Conservation (phyloP, 148 eudicot species). For the Agrostemma githago region DNA sequence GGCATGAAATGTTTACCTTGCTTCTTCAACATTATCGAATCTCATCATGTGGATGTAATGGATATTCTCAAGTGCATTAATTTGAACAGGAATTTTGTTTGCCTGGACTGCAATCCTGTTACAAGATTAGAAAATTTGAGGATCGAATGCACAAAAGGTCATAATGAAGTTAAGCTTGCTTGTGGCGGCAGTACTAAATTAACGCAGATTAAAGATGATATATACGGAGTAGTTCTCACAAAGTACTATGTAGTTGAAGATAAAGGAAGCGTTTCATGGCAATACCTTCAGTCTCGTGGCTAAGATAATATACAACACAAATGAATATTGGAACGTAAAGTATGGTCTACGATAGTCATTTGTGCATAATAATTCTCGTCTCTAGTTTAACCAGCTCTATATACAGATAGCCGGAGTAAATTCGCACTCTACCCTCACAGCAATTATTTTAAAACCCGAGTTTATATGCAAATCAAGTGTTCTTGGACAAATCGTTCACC, state of each 20-base stretch:
- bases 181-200: neutral
- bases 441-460: neutral
- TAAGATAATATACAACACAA: neutral
- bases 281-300: neutral
- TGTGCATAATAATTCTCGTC: neutral
- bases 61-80: constrained; percentile 87
- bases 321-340: neutral
- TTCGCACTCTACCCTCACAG: neutral
- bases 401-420: neutral
- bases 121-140: constrained; percentile 16
- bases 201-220: neutral
- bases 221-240: neutral
- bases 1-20: constrained; percentile 47
- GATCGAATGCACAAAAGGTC: neutral
- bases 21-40: constrained; percentile 79
- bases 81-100: constrained; percentile 49
- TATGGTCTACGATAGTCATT: neutral
- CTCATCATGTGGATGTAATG: constrained; percentile 93
- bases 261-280: constrained; percentile 3
- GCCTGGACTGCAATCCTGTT: constrained; percentile 74
- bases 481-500: neutral
- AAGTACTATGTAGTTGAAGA: neutral
- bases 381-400: neutral
- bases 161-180: neutral
- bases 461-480: constrained; percentile 2